Base-by-base conservation (phyloP, 1,139 yeast genomes). In the Hansenula anomala region DNA sequence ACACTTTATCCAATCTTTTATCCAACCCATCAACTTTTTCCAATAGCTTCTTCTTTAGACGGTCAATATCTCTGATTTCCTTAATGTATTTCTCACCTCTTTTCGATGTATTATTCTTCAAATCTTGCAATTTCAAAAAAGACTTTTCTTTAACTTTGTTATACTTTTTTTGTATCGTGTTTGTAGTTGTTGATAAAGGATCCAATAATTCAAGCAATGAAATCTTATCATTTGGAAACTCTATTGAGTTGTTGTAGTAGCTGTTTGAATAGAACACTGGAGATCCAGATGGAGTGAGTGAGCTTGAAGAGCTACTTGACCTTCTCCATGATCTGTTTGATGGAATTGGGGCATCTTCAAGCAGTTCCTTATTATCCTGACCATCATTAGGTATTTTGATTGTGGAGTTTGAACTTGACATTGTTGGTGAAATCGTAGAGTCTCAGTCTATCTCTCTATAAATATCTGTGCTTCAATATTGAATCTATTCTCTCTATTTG, bases 11-110 rank as follows among this genome's bases (percentile, higher is more conserved):
- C 40, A 87, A 65, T 37, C 80, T 68, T 17, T 64, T 55, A 52
- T 87, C 94, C 33, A 86, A 69, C 40, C 68, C 67, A 42, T 71
- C 75, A 40, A 88, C 67, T 41, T 66, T 66, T 14, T 46, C 51
- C 8, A 49, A 44, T 15, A 68, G 44, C 12, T 55, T 43, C 29
- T 36, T 38, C 43, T 62, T 64, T 35, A 66, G 33, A 6, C 54
- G 50, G 10, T 54, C 56, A 31, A 51, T 19, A 31, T 49, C 51
- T 14, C 34, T 38, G 6, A 49, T 36, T 10, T 47, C 49, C 29
- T 37, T 36, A 9, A 46, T 38, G 27, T 46, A 48, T 28, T 46
- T 40, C 15, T 46, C 48, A 33, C 54, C 58, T 35, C 39, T 46
- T 30, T 37, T 47, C 1, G 38, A 36, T 1, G 55, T 45, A n/a